These are phyloP conservation scores for Avena eriantha DNA, from an alignment of 176 grass and related monocot species.

Conservation along the genomic window DNA sequence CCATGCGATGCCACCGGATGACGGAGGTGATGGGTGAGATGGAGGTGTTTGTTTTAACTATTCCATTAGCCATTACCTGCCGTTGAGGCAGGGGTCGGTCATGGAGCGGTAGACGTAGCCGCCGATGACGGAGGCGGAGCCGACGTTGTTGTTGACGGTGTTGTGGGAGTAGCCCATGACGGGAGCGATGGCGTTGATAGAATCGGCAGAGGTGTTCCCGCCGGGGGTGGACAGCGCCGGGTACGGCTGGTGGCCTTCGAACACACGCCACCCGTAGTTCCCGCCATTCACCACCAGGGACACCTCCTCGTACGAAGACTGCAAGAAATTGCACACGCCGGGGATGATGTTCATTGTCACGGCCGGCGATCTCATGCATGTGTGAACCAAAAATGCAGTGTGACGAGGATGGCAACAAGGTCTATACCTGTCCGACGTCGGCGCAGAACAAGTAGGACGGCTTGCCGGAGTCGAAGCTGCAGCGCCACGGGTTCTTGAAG, in stretches of 20 bases:
- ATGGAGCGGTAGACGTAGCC: constrained; percentile 78
- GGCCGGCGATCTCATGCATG: not conserved
- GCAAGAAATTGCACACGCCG: not conserved
- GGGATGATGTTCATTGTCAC: too few relatives aligned
- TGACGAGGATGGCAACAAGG: not conserved
- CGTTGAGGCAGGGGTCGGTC: constrained; percentile 74
- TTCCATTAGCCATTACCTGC: constrained; percentile 39
- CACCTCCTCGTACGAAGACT: constrained; percentile 71
- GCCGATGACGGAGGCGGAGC: constrained; percentile 71
- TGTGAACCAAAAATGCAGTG: not conserved
- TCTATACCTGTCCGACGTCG: constrained; percentile 67
- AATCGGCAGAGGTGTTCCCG: constrained; percentile 67
- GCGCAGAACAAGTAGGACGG: constrained; percentile 76
- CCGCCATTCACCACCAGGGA: constrained; percentile 73
- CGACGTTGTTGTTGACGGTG: constrained; percentile 61
- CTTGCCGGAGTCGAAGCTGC: constrained; percentile 77
- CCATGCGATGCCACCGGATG: not conserved
- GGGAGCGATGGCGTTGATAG: constrained; percentile 73
- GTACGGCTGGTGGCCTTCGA: constrained; percentile 51
- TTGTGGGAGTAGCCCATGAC: constrained; percentile 71
- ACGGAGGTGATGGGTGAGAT: not conserved
- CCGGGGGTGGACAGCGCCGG: constrained; percentile 52
- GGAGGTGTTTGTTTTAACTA: not conserved
- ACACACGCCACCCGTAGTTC: constrained; percentile 91
- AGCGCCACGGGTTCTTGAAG: constrained; percentile 80